A percentile compares a stretch with the other conserved stretches of the same genome.
These are phyloP conservation scores for Curvularia spicifera DNA, from an alignment of 2,329 filamentous ascomycete genomes.

Conservation along the genomic window DNA sequence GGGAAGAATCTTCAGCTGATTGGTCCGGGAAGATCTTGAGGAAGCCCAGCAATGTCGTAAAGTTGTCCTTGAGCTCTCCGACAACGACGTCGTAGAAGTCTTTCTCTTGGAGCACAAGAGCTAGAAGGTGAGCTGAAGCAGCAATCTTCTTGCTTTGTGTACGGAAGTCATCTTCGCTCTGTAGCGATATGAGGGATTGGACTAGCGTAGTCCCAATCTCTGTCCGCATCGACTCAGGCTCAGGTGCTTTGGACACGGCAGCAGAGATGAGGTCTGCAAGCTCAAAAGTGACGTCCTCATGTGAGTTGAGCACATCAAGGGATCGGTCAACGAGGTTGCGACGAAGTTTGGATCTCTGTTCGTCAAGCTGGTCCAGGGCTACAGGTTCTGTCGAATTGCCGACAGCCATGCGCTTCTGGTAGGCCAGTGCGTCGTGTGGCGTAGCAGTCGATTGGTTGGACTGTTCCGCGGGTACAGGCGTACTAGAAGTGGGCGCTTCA, in stretches of 20 bases:
- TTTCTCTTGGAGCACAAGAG: conserved; percentile 81
- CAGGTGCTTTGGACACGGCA: conserved; percentile 68
- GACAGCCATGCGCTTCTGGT: conserved; percentile 41
- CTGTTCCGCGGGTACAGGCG: conserved; percentile 28
- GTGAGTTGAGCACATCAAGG: conserved; percentile 85
- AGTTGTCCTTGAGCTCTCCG: conserved; percentile 76
- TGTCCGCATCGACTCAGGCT: conserved; percentile 65
- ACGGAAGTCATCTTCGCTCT: conserved; percentile 63
- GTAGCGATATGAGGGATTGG: conserved; percentile 76
- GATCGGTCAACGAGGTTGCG: conserved; percentile 85
- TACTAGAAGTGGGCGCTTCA: conserved; percentile 21
- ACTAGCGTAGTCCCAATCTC: conserved; percentile 85
- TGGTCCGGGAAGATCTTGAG: conserved; percentile 73
- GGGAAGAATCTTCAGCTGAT: conserved; percentile 77
- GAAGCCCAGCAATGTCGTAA: conserved; percentile 77
- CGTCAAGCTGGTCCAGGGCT: conserved; percentile 80
- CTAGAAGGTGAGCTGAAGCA: conserved; percentile 90
- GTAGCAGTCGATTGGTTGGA: conserved; percentile 19
- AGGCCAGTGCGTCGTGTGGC: conserved; percentile 39
- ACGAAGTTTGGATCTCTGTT: conserved; percentile 73
- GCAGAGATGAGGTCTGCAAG: conserved; percentile 84
- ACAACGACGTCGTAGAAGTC: conserved; percentile 80
- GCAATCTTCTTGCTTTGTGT: conserved; percentile 73
- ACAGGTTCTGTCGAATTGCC: conserved; percentile 51
- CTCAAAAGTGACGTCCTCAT: conserved; percentile 88